Conservation (phyloP, 331 rosid genomes). For the Quercus lobata region DNA sequence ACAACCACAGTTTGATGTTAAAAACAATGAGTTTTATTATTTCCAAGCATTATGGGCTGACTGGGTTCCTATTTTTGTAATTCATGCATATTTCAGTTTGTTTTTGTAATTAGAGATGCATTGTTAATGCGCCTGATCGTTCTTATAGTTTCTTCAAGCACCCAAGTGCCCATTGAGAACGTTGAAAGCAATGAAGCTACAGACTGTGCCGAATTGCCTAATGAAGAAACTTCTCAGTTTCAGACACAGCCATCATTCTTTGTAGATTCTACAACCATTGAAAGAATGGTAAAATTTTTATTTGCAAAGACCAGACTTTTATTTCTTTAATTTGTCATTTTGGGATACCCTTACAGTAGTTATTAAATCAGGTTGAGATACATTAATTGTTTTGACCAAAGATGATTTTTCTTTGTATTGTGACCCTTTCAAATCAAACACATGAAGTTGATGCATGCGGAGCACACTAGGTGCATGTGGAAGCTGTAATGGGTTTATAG, state of each 20-base stretch:
- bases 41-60: neutral
- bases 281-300: slow-evolving; percentile 45
- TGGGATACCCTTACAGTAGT: neutral
- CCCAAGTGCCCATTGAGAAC: slow-evolving; percentile 30
- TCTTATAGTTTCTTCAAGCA: slow-evolving; percentile 54
- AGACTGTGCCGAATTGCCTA: slow-evolving; percentile 32
- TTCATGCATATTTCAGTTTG: slow-evolving; percentile 1
- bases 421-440: neutral
- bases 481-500: no score
- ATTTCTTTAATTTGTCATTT: slow-evolving; percentile 3
- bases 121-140: slow-evolving; percentile 28
- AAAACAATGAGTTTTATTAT: neutral
- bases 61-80: slow-evolving; percentile 5
- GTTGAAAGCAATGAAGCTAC: slow-evolving; percentile 38
- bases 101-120: neutral
- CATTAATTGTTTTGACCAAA: neutral
- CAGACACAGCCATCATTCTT: slow-evolving; percentile 40
- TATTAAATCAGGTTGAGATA: neutral
- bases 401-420: slow-evolving; percentile 2
- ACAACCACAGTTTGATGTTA: neutral
- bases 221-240: slow-evolving; percentile 38
- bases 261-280: slow-evolving; percentile 36
- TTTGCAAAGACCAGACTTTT: neutral
- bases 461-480: neutral
- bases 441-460: slow-evolving; percentile 2